These are phyloP conservation scores for Nigrospora osmanthi DNA, from an alignment of 2,329 filamentous ascomycete genomes.

Conservation along the genomic window DNA sequence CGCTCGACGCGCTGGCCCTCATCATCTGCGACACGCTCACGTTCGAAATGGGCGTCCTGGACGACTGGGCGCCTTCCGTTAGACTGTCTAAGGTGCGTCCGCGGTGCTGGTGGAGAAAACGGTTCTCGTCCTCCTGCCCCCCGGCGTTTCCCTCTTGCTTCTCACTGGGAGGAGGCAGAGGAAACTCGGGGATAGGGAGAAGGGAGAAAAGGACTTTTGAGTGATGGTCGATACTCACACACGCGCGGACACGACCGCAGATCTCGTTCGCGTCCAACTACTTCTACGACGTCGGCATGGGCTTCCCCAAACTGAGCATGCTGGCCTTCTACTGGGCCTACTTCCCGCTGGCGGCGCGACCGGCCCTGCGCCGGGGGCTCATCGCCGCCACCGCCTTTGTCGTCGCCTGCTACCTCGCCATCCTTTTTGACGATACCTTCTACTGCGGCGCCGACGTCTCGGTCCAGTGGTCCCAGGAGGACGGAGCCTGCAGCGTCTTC, in stretches of 20 bases:
- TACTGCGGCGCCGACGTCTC: constrained; percentile 24
- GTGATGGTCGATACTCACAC: no score
- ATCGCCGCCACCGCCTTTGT: constrained; percentile 24
- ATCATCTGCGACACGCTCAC: constrained; percentile 27
- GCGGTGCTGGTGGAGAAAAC: no score
- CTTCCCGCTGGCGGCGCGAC: constrained; percentile 17
- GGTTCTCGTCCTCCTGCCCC: no score
- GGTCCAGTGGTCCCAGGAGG: constrained; percentile 25
- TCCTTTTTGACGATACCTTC: constrained; percentile 25
- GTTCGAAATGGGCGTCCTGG: constrained; percentile 21
- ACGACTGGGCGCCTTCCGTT: constrained; percentile 19
- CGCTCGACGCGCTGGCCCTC: constrained; percentile 20
- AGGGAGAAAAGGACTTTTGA: no score
- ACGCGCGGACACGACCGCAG: constrained; percentile 5
- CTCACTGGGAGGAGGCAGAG: no score
- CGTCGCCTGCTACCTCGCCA: constrained; percentile 17
- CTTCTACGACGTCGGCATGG: constrained; percentile 28
- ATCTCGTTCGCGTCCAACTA: constrained; percentile 27
- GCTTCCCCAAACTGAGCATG: constrained; percentile 26
- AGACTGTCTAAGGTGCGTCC: constrained; percentile 19
- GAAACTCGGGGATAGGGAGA: no score
- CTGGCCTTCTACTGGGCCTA: constrained; percentile 26
- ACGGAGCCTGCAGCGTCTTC: constrained; percentile 26
- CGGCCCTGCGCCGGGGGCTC: constrained; percentile 17
- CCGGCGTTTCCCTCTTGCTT: no score